Conservation (phyloP, 192 early-diverging fungal genomes). For the Coemansia reversa region DNA sequence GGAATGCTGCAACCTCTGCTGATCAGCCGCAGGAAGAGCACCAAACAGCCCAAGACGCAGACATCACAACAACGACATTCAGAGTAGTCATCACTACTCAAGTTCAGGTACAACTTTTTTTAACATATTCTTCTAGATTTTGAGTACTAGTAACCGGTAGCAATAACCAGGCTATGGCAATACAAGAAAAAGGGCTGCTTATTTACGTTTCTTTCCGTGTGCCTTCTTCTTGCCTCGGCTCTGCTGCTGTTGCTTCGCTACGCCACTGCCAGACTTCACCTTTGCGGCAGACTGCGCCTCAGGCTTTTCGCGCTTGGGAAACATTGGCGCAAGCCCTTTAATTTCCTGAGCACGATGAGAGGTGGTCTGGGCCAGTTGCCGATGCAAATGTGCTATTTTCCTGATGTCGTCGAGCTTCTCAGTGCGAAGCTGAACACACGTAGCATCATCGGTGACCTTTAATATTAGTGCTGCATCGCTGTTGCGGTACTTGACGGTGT, state of each 20-base stretch:
- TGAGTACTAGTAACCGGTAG: too few relatives aligned
- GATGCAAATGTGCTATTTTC: constrained; percentile 35
- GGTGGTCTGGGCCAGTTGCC: constrained; percentile 28
- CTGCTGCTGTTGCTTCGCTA: constrained; percentile 17
- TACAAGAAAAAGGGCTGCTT: neutral
- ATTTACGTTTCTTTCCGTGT: neutral
- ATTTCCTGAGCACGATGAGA: constrained; percentile 20
- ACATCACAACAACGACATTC: too few relatives aligned
- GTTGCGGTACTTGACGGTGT: constrained; percentile 52
- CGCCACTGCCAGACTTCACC: constrained; percentile 6
- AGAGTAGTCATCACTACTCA: too few relatives aligned
- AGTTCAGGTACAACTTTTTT: too few relatives aligned
- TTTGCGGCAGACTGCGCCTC: constrained; percentile 4
- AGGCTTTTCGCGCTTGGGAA: constrained; percentile 11
- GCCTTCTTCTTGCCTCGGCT: constrained; percentile 17
- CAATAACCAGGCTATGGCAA: neutral
- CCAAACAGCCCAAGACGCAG: too few relatives aligned
- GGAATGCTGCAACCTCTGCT: too few relatives aligned
- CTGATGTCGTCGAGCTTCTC: constrained; percentile 39
- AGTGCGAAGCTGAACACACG: constrained; percentile 45
- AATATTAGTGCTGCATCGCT: constrained; percentile 37
- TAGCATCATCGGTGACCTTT: constrained; percentile 48
- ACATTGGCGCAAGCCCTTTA: constrained; percentile 33
- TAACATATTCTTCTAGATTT: too few relatives aligned
- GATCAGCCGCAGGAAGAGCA: too few relatives aligned